phyloP scores from a whole-genome alignment of 495 filamentous ascomycete genomes.

The Xylaria telfairii region DNA sequence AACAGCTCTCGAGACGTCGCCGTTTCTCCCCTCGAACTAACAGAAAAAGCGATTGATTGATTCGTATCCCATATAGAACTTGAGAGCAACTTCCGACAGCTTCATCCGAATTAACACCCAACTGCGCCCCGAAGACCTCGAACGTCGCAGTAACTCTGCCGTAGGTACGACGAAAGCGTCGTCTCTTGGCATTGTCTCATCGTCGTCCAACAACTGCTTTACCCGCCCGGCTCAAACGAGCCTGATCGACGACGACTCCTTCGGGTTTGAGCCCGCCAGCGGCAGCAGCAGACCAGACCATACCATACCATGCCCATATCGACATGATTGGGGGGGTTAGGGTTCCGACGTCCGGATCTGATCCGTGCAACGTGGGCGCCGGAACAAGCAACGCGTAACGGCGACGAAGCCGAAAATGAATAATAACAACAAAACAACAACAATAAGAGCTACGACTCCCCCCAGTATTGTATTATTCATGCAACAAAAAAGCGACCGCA shows the following conservation, averaged over 20 bases:
- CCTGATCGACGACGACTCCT: constrained; percentile 21
- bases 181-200: constrained; percentile 21
- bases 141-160: background rate
- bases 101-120: background rate
- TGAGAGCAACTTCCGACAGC: background rate
- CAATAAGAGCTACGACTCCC: background rate
- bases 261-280: constrained; percentile 17
- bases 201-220: constrained; percentile 13
- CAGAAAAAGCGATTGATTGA: background rate
- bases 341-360: background rate
- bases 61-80: background rate
- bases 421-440: background rate
- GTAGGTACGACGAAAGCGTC: background rate
- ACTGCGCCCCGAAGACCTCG: background rate
- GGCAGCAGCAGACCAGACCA: background rate
- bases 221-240: constrained; percentile 22
- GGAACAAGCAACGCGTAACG: background rate
- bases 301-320: background rate
- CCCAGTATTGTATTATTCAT: background rate
- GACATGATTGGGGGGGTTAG: background rate
- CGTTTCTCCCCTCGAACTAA: background rate
- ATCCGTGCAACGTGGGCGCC: background rate
- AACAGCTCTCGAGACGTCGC: no score
- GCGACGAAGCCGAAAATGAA: background rate
- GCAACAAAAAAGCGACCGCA: no score